phyloP scores from a whole-genome alignment of 371 early-diverging fungal species.

The Mucor circinelloides region DNA sequence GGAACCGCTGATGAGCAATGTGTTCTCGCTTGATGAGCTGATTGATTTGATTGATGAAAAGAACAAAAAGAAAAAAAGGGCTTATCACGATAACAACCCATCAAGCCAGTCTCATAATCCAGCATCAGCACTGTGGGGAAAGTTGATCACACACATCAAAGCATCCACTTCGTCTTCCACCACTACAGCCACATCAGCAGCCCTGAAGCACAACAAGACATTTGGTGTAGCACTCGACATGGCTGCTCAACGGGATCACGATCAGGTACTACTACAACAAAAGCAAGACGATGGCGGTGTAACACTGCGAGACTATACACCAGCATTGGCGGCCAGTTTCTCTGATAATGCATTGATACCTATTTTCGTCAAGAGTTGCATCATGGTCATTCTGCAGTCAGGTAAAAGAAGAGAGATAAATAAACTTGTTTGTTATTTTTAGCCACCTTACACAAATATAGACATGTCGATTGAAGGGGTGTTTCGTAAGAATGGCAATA shows the following conservation, averaged over 20 bases:
- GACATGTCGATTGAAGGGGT: constrained; percentile 92
- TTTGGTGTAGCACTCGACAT: constrained; percentile 38
- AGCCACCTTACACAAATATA: constrained; percentile 21
- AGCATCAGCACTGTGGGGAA: constrained; percentile 56
- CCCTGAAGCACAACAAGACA: constrained; percentile 35
- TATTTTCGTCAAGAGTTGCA: constrained; percentile 79
- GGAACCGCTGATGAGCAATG: constrained; percentile 59
- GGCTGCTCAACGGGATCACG: constrained; percentile 56
- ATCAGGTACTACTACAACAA: constrained; percentile 50
- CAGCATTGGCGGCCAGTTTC: constrained; percentile 53
- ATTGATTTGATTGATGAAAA: constrained; percentile 53
- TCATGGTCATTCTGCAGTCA: constrained; percentile 70
- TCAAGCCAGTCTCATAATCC: background rate
- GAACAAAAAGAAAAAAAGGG: background rate
- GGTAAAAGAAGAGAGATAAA: constrained; percentile 50
- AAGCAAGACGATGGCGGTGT: background rate
- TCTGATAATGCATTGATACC: constrained; percentile 69
- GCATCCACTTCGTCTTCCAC: background rate
- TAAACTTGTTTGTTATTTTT: background rate
- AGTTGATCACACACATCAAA: constrained; percentile 56
- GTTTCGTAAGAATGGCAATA: constrained; percentile 97
- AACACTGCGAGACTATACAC: constrained; percentile 35
- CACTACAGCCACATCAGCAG: background rate
- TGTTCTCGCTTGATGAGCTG: constrained; percentile 61
- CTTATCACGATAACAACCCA: background rate